Conservation (phyloP, 768 basidiomycete species). For the Ramaria rubella region DNA sequence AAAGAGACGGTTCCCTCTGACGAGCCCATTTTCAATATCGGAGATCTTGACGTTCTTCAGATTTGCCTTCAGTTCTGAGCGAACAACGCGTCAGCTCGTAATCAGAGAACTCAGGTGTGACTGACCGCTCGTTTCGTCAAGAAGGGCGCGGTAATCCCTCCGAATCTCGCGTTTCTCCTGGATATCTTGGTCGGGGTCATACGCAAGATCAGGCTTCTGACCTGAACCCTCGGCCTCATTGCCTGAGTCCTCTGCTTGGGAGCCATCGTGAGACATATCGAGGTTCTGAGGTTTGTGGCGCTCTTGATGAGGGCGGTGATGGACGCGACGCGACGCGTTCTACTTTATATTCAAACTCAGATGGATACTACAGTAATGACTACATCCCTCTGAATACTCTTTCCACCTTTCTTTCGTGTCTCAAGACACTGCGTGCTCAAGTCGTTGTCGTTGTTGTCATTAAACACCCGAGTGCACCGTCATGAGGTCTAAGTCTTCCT, state of each 20-base stretch:
- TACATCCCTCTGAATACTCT: background rate
- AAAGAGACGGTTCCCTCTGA: constrained; percentile 35
- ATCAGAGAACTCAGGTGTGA: background rate
- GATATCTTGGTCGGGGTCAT: constrained; percentile 82
- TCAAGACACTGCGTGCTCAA: too few species aligned
- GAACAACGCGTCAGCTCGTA: constrained; percentile 3
- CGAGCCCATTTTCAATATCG: constrained; percentile 7
- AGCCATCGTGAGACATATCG: background rate
- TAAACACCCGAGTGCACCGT: too few species aligned
- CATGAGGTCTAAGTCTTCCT: too few species aligned
- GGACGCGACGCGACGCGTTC: background rate
- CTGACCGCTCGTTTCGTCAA: constrained; percentile 58
- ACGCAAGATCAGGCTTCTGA: constrained; percentile 37
- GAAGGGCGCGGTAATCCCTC: constrained; percentile 63
- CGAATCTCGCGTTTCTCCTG: constrained; percentile 71
- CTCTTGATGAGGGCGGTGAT: background rate
- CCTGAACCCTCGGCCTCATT: constrained; percentile 17
- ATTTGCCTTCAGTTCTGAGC: constrained; percentile 35
- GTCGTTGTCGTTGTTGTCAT: too few species aligned
- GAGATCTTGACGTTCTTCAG: constrained; percentile 35
- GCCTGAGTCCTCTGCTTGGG: background rate
- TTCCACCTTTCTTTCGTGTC: background rate
- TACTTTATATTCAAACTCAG: background rate
- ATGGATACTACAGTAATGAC: too few species aligned
- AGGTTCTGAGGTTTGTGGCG: too few species aligned